Evolutionary conservation across 148 eudicot genomes (phyloP).

Genomic region (Rhododendron simsii): DNA sequence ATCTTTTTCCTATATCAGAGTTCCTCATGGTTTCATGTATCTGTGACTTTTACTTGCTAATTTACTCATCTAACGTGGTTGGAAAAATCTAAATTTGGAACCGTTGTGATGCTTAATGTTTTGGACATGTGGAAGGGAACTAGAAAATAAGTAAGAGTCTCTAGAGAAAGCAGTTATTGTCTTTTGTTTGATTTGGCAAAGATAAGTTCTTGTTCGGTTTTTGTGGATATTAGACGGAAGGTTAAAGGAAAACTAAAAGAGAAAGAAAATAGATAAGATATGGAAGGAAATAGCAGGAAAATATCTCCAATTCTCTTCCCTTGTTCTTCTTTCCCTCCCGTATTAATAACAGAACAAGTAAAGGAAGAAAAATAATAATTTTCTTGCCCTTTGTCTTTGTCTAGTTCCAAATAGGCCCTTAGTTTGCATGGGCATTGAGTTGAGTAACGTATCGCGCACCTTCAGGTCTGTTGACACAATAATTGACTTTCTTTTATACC

Average conservation of each 20-base stretch:
- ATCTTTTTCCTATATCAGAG: constrained; percentile 6
- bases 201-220: neutral
- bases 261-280: neutral
- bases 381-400: neutral
- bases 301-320: neutral
- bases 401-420: neutral
- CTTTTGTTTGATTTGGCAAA: neutral
- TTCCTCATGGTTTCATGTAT: neutral
- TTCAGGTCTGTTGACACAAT: neutral
- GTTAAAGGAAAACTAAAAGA: neutral
- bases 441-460: neutral
- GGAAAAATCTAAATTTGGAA: neutral
- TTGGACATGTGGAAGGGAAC: neutral
- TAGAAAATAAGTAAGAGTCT: neutral
- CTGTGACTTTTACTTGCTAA: neutral
- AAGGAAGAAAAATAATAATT: neutral
- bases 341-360: neutral
- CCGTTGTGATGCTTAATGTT: neutral
- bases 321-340: neutral
- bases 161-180: neutral
- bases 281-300: neutral
- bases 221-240: neutral
- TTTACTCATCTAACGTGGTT: neutral
- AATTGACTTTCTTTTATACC: neutral
- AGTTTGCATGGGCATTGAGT: neutral